Evolutionary conservation across 1,284 basidiomycete species (phyloP).

Genomic region (Ceratobasidium sp.): DNA sequence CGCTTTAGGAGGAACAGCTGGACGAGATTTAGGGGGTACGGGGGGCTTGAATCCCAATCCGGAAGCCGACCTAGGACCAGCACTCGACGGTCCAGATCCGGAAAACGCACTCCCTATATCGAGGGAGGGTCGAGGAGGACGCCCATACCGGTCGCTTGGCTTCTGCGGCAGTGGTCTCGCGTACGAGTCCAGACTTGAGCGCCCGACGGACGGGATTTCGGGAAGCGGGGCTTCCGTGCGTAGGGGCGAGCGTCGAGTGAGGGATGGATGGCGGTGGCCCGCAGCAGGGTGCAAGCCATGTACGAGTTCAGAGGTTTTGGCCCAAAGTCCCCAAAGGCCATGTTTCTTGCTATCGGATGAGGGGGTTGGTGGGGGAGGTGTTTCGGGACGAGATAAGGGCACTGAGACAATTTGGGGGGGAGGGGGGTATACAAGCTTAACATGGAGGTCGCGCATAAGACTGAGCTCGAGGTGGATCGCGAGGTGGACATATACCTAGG

Average conservation of each 20-base stretch:
- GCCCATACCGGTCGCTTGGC: not conserved
- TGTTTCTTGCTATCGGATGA: constrained; percentile 40
- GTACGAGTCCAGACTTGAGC: constrained; percentile 7
- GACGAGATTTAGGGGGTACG: not conserved
- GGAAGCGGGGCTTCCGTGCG: constrained; percentile 24
- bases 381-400: constrained; percentile 2
- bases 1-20: constrained; percentile 11
- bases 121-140: constrained; percentile 20
- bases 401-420: not conserved
- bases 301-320: constrained; percentile 42
- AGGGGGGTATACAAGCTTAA: constrained; percentile 57
- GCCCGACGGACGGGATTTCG: not conserved
- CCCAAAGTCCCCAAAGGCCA: constrained; percentile 39
- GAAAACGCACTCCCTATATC: constrained; percentile 5
- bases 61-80: not conserved
- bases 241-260: constrained; percentile 20
- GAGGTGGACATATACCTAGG: constrained; percentile 64
- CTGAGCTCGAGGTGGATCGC: constrained; percentile 71
- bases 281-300: constrained; percentile 10
- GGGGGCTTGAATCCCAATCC: constrained; percentile 1
- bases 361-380: constrained; percentile 11
- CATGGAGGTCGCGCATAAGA: constrained; percentile 63
- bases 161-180: constrained; percentile 1
- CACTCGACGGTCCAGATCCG: constrained; percentile 9
- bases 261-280: constrained; percentile 12